A percentile compares a stretch with the other conserved stretches of the same genome.
Conservation (phyloP, 2,329 filamentous ascomycete species). For the Colletotrichum kahawae region DNA sequence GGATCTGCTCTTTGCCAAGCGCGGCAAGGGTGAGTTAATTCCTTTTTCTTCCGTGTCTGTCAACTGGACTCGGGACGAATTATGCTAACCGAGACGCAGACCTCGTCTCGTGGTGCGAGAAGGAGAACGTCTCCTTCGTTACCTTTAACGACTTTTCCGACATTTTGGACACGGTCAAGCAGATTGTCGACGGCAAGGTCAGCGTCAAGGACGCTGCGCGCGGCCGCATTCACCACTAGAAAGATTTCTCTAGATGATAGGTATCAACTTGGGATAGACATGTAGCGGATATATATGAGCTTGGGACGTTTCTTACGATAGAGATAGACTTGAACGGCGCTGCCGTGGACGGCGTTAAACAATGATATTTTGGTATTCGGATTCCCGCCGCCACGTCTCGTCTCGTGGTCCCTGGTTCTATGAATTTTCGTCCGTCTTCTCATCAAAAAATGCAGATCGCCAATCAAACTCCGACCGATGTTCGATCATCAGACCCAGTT, state of each 20-base stretch:
- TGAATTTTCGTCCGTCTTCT: neutral
- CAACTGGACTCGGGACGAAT: neutral
- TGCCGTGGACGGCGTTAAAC: neutral
- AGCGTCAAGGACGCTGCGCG: slow-evolving; percentile 73
- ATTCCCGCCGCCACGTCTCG: neutral
- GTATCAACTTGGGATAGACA: neutral
- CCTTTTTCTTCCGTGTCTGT: neutral
- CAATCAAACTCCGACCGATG: neutral
- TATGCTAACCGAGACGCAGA: slow-evolving; percentile 53
- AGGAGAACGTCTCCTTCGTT: slow-evolving; percentile 84
- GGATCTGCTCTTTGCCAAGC: slow-evolving; percentile 92
- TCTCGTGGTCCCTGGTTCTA: neutral
- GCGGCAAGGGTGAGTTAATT: slow-evolving; percentile 72
- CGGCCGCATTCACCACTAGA: slow-evolving; percentile 33
- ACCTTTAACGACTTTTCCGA: slow-evolving; percentile 84
- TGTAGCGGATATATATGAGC: neutral
- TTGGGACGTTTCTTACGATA: neutral
- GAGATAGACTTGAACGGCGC: slow-evolving; percentile 13
- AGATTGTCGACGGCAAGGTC: slow-evolving; percentile 75
- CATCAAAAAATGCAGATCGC: neutral
- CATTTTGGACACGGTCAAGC: slow-evolving; percentile 77
- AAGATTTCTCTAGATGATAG: neutral
- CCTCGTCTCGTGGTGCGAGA: slow-evolving; percentile 85
- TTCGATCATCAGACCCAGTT: neutral
- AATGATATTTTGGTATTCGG: neutral